Evolutionary conservation across 768 basidiomycete species (phyloP).

Genomic region (Lactifluus echinatus): DNA sequence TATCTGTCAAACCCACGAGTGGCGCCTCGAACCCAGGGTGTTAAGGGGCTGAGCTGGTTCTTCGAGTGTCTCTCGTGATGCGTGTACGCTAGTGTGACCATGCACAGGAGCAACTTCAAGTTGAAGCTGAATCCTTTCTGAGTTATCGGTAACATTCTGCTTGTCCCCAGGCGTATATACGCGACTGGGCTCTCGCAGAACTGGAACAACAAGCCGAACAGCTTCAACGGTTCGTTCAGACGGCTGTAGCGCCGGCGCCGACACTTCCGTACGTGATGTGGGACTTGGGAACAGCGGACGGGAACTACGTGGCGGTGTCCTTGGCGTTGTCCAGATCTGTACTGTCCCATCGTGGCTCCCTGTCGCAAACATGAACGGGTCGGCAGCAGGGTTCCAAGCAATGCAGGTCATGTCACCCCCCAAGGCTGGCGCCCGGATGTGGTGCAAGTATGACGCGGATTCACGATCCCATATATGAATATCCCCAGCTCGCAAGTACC

Average conservation of each 20-base stretch:
- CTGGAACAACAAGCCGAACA: not conserved
- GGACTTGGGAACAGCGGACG: not conserved
- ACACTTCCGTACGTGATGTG: not conserved
- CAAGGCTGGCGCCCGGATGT: constrained; percentile 52
- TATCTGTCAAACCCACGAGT: constrained; percentile 5
- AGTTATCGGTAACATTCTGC: not conserved
- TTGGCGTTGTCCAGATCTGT: constrained; percentile 50
- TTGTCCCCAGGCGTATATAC: not conserved
- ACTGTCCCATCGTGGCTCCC: constrained; percentile 73
- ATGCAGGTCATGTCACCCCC: constrained; percentile 66
- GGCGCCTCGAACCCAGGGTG: not conserved
- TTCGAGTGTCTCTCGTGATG: not conserved
- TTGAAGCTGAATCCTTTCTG: not conserved
- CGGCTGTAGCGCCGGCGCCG: not conserved
- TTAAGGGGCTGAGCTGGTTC: not conserved
- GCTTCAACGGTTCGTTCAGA: not conserved
- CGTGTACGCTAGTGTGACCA: not conserved
- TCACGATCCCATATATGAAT: constrained; percentile 85
- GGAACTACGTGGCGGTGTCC: not conserved
- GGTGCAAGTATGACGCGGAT: constrained; percentile 62
- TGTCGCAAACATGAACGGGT: constrained; percentile 62
- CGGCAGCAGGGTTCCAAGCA: constrained; percentile 66
- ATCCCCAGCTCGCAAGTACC: constrained; percentile 49
- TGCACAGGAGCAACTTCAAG: not conserved
- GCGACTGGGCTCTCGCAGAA: not conserved